Evolutionary conservation across 345 rosid species (phyloP).

Genomic region (Microthlaspi erraticum): DNA sequence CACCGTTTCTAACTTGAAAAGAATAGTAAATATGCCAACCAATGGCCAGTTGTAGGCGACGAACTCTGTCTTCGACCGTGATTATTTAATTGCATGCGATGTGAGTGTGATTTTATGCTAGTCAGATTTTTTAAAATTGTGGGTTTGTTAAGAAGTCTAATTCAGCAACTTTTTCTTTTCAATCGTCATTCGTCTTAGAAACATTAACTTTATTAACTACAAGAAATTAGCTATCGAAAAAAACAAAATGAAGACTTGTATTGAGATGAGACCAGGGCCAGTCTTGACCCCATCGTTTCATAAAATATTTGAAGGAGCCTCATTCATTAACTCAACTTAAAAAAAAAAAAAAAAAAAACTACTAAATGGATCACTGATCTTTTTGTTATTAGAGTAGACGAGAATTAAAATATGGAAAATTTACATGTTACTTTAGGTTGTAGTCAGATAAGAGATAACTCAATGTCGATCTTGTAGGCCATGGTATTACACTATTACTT

Average conservation of each 20-base stretch:
- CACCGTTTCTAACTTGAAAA: slow-evolving; percentile 24
- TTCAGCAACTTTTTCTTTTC: slow-evolving; percentile 19
- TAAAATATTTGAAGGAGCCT: no score
- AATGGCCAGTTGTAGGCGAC: slow-evolving; percentile 40
- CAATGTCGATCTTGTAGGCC: slow-evolving; percentile 20
- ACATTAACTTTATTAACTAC: no score
- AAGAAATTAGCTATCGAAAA: no score
- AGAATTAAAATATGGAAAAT: background rate
- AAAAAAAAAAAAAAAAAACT: no score
- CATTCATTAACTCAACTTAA: no score
- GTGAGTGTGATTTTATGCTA: background rate
- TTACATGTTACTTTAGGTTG: background rate
- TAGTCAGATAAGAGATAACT: background rate
- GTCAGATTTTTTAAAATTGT: background rate
- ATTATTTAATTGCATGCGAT: slow-evolving; percentile 41
- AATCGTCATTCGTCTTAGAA: background rate
- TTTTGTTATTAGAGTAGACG: background rate
- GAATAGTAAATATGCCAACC: slow-evolving; percentile 38
- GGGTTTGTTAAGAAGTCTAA: slow-evolving; percentile 25
- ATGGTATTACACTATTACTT: background rate
- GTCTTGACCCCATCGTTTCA: no score
- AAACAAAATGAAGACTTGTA: slow-evolving; percentile 2
- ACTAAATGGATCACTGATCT: no score
- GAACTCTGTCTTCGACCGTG: slow-evolving; percentile 12
- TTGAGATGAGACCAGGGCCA: background rate